These are phyloP conservation scores for Colletotrichum lindemuthianum DNA, from an alignment of 2,329 filamentous ascomycete genomes.

Conservation along the genomic window DNA sequence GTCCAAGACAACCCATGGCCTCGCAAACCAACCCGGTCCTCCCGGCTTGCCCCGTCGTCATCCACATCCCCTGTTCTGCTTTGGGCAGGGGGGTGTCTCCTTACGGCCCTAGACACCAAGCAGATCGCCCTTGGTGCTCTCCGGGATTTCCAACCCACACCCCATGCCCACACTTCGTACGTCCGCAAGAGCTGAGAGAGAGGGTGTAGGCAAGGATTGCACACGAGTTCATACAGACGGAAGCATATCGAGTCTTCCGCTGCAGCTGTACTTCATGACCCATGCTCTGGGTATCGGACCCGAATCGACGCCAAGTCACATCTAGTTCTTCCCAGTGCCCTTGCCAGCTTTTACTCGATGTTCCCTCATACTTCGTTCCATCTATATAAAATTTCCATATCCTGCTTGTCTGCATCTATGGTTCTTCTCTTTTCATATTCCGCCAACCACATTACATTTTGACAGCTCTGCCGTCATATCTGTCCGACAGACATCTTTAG, in stretches of 20 bases:
- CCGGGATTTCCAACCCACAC: slow-evolving; percentile 21
- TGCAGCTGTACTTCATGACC: slow-evolving; percentile 28
- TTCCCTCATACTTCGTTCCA: slow-evolving; percentile 21
- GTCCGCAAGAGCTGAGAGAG: slow-evolving; percentile 28
- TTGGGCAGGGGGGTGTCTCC: slow-evolving; percentile 15
- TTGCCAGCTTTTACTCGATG: slow-evolving; percentile 8
- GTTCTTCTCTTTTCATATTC: neutral
- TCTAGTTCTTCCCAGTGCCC: slow-evolving; percentile 8
- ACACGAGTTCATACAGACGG: slow-evolving; percentile 28
- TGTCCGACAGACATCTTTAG: neutral
- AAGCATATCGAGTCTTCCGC: slow-evolving; percentile 29
- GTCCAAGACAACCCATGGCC: slow-evolving; percentile 34
- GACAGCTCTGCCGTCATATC: neutral
- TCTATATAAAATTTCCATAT: slow-evolving; percentile 31
- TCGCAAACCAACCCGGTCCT: slow-evolving; percentile 23
- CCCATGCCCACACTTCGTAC: slow-evolving; percentile 28
- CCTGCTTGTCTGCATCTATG: slow-evolving; percentile 12
- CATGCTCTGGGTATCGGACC: slow-evolving; percentile 33
- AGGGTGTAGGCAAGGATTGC: slow-evolving; percentile 28
- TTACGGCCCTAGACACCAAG: slow-evolving; percentile 33
- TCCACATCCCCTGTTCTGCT: slow-evolving; percentile 15
- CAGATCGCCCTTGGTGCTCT: slow-evolving; percentile 24
- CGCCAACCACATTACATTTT: slow-evolving; percentile 8
- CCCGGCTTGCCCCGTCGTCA: slow-evolving; percentile 29
- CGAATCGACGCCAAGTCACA: slow-evolving; percentile 30